A percentile compares a stretch with the other conserved stretches of the same genome.
Conservation (phyloP, 257 asterid species). For the Prunella vulgaris region DNA sequence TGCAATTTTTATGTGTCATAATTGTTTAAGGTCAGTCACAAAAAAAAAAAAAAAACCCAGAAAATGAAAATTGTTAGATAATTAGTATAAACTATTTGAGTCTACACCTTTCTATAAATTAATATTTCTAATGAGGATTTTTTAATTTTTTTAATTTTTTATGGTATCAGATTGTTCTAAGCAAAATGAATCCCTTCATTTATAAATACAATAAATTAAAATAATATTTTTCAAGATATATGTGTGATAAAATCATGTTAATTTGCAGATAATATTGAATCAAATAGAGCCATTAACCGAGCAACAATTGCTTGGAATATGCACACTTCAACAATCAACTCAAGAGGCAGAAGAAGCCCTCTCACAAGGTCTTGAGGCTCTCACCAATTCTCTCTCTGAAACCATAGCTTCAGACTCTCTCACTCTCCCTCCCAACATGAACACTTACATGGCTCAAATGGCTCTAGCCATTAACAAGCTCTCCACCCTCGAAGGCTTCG, state of each 20-base stretch:
- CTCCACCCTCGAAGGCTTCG: constrained; percentile 70
- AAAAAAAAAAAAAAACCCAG: no score
- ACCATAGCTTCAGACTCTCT: constrained; percentile 68
- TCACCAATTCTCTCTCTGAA: constrained; percentile 50
- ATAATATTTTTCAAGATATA: background rate
- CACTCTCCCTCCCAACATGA: constrained; percentile 50
- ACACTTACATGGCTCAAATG: constrained; percentile 68
- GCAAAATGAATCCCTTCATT: no score
- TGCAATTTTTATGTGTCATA: no score
- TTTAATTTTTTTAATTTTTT: no score
- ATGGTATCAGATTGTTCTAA: no score
- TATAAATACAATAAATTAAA: background rate
- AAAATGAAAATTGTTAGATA: no score
- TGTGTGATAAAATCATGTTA: no score
- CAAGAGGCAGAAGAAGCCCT: constrained; percentile 78
- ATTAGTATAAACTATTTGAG: no score
- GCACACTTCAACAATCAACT: constrained; percentile 64
- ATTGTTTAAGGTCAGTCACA: no score
- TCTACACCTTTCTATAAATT: no score
- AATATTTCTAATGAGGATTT: no score
- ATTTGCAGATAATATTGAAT: constrained; percentile 44
- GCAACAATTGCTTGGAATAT: constrained; percentile 60
- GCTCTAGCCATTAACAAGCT: constrained; percentile 75
- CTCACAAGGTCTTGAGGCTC: constrained; percentile 62
- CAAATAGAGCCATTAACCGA: constrained; percentile 72